Conservation (phyloP, 345 rosid species). For the Heritiera littoralis region DNA sequence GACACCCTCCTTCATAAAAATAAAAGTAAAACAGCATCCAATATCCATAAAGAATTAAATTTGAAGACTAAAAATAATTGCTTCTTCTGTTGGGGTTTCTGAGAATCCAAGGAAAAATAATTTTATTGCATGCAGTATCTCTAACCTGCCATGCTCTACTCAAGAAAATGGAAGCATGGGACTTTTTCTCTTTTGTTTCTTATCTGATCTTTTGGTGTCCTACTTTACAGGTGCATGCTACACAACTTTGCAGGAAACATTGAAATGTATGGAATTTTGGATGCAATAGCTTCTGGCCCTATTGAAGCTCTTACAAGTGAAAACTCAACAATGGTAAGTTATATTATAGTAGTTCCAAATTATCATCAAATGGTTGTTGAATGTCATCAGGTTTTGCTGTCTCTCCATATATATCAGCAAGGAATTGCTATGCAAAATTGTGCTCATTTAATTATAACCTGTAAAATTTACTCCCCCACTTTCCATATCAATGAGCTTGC, state of each 20-base stretch:
- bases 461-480: background rate
- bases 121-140: background rate
- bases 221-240: constrained; percentile 69
- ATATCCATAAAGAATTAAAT: background rate
- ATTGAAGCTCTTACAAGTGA: constrained; percentile 57
- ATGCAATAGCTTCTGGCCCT: constrained; percentile 69
- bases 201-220: constrained; percentile 17
- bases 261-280: constrained; percentile 73
- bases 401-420: background rate
- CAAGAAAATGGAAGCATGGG: background rate
- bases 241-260: constrained; percentile 76
- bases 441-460: constrained; percentile 3
- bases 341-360: constrained; percentile 1
- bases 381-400: background rate
- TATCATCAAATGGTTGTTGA: background rate
- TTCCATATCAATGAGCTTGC: background rate
- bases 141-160: background rate
- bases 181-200: background rate
- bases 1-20: background rate
- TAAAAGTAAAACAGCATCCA: background rate
- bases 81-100: background rate
- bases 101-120: background rate
- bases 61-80: background rate
- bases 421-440: background rate
- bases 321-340: constrained; percentile 63